phyloP scores from a whole-genome alignment of 148 eudicot genomes.

The Diospyros lotus region DNA sequence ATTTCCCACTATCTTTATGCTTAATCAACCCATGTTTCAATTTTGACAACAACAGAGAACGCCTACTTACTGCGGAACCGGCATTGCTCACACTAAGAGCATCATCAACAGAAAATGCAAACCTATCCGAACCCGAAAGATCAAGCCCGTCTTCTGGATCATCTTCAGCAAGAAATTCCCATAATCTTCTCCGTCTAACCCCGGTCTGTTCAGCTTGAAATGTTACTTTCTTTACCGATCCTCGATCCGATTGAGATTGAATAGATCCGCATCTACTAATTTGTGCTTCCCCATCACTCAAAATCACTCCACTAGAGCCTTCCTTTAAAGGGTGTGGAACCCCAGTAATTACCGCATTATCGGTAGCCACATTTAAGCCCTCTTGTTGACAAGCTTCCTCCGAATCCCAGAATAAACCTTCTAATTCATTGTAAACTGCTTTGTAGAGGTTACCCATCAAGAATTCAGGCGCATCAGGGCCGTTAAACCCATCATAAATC shows the following conservation, averaged over 20 bases:
- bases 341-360: conserved; percentile 13
- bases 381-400: conserved; percentile 12
- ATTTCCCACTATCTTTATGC: conserved; percentile 7
- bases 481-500: conserved; percentile 19
- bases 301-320: conserved; percentile 6
- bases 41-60: neutral
- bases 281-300: conserved; percentile 10
- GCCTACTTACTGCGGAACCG: conserved; percentile 42
- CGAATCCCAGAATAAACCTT: conserved; percentile 16
- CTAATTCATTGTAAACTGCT: conserved; percentile 17
- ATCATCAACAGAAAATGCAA: conserved; percentile 85
- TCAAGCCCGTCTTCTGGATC: conserved; percentile 81
- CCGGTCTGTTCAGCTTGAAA: conserved; percentile 41
- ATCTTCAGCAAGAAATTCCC: conserved; percentile 74
- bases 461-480: conserved; percentile 21
- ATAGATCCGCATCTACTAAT: conserved; percentile 12
- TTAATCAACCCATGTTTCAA: conserved; percentile 5
- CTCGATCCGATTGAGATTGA: conserved; percentile 3
- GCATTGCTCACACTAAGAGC: conserved; percentile 67
- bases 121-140: conserved; percentile 85
- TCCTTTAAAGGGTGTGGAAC: neutral
- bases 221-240: conserved; percentile 52
- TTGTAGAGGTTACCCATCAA: conserved; percentile 15
- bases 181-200: conserved; percentile 60
- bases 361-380: conserved; percentile 21